phyloP scores from a whole-genome alignment of 176 grass and related monocot genomes.

The Musa troglodytarum region DNA sequence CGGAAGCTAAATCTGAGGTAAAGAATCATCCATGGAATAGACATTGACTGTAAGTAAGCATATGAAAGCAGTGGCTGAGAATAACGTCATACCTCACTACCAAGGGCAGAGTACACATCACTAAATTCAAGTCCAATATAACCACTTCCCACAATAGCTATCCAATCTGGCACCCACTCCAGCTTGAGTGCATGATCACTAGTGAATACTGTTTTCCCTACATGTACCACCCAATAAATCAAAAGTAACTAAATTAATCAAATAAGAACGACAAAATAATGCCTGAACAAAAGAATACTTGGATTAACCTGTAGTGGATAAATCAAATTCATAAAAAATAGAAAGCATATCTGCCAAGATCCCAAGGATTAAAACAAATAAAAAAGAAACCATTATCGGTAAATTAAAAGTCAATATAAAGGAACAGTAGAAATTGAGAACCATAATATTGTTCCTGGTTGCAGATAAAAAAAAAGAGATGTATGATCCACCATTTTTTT shows the following conservation, averaged over 20 bases:
- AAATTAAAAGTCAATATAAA: too few species aligned
- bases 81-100: constrained; percentile 56
- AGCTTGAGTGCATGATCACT: constrained; percentile 91
- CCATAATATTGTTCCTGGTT: neutral
- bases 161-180: constrained; percentile 83
- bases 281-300: too few species aligned
- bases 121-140: constrained; percentile 99
- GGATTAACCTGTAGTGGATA: neutral
- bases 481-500: neutral
- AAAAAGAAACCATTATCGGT: neutral
- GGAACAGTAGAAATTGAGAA: neutral
- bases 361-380: neutral
- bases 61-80: neutral
- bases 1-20: neutral
- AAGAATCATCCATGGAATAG: constrained; percentile 1
- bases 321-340: neutral
- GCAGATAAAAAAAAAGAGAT: neutral
- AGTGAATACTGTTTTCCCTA: constrained; percentile 89
- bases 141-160: constrained; percentile 96
- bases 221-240: constrained; percentile 1
- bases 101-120: constrained; percentile 89
- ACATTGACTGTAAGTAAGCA: constrained; percentile 7
- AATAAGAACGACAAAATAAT: neutral
- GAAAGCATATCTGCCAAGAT: neutral
- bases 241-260: neutral